These are phyloP conservation scores for Thozetella sp. DNA, from an alignment of 495 filamentous ascomycete genomes.

Conservation along the genomic window DNA sequence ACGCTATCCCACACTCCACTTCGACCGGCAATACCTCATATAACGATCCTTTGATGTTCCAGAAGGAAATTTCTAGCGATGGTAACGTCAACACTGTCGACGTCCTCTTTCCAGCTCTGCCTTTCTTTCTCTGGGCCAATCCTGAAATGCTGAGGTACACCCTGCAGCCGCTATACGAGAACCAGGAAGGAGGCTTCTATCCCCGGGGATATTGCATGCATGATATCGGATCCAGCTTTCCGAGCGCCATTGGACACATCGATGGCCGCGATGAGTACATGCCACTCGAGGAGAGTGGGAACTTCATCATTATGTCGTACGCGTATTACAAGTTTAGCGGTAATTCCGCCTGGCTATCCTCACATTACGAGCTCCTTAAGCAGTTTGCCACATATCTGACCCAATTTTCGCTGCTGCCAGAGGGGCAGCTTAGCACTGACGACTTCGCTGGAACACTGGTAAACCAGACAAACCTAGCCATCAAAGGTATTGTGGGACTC, in stretches of 20 bases:
- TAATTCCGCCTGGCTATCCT: constrained; percentile 58
- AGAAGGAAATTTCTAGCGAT: constrained; percentile 89
- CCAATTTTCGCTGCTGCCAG: constrained; percentile 73
- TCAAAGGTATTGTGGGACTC: constrained; percentile 89
- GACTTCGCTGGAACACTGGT: constrained; percentile 88
- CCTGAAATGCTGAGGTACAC: constrained; percentile 84
- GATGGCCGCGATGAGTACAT: constrained; percentile 87
- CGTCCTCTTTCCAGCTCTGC: constrained; percentile 87
- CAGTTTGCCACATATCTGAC: constrained; percentile 86
- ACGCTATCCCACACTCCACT: constrained; percentile 55
- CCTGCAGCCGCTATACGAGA: constrained; percentile 80
- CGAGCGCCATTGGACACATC: constrained; percentile 81
- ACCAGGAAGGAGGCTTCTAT: constrained; percentile 83
- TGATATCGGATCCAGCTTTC: constrained; percentile 80
- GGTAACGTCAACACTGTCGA: constrained; percentile 90
- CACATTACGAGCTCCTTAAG: constrained; percentile 76
- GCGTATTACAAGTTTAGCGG: constrained; percentile 41
- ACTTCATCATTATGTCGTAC: constrained; percentile 80
- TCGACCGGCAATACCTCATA: constrained; percentile 62
- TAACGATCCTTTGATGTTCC: constrained; percentile 76
- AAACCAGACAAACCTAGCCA: constrained; percentile 83
- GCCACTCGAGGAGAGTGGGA: constrained; percentile 89
- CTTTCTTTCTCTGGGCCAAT: constrained; percentile 88
- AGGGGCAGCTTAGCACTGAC: constrained; percentile 83
- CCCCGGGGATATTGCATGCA: constrained; percentile 85